Conservation (phyloP, 345 rosid species). For the Cardiospermum halicacabum region DNA sequence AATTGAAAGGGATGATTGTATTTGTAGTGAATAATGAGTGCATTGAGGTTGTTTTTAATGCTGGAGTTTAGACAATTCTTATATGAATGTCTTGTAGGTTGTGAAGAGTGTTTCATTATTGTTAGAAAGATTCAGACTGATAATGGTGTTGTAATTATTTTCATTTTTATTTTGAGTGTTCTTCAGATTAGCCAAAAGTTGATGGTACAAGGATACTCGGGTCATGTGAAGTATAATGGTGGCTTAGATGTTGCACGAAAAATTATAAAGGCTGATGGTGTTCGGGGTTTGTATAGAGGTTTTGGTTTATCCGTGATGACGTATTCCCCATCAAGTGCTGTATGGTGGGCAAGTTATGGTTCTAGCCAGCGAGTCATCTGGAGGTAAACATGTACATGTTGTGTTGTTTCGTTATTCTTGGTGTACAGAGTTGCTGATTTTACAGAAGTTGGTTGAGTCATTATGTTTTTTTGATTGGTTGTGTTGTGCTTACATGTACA, state of each 20-base stretch:
- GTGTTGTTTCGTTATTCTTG: not conserved
- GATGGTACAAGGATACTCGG: slow-evolving; percentile 99
- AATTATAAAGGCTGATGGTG: slow-evolving; percentile 70
- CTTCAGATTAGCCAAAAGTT: slow-evolving; percentile 89
- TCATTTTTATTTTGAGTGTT: slow-evolving; percentile 7
- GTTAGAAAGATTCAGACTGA: not conserved
- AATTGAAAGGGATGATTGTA: too few relatives aligned
- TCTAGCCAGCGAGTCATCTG: slow-evolving; percentile 93
- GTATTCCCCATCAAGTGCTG: slow-evolving; percentile 97
- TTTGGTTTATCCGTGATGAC: slow-evolving; percentile 93
- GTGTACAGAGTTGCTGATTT: not conserved
- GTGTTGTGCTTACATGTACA: not conserved
- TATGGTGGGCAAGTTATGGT: slow-evolving; percentile 99
- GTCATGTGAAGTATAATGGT: slow-evolving; percentile 75
- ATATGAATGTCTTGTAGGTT: not conserved
- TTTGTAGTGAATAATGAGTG: too few relatives aligned
- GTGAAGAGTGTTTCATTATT: not conserved
- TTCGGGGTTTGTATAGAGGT: slow-evolving; percentile 87
- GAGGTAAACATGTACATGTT: slow-evolving; percentile 48
- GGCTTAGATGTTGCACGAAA: slow-evolving; percentile 92
- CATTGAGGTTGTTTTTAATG: too few relatives aligned
- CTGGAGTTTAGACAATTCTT: too few relatives aligned
- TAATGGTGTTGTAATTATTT: not conserved
- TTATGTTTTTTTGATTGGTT: not conserved
- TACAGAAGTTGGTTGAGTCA: not conserved